Percentiles rank a stretch among this genome's conserved stretches.
phyloP scores from a whole-genome alignment of 2,329 filamentous ascomycete species.

The Nemania sp. region DNA sequence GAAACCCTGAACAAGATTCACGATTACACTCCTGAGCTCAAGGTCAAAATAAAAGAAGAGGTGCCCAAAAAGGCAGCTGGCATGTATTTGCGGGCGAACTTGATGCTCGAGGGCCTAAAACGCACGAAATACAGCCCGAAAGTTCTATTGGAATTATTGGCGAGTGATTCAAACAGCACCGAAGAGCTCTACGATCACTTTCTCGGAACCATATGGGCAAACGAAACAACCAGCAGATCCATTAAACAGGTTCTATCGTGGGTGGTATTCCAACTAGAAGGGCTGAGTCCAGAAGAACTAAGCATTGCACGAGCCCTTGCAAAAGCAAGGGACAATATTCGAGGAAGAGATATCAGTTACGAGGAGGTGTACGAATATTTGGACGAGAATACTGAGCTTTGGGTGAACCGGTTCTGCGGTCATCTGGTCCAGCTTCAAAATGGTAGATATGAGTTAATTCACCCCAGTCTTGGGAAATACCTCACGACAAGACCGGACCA shows the following conservation, averaged over 20 bases:
- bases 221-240: not conserved
- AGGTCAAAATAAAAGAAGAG: not conserved
- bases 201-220: not conserved
- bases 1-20: not conserved
- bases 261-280: conserved; percentile 3
- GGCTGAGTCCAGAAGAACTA: conserved; percentile 1
- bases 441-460: not conserved
- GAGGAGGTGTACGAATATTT: not conserved
- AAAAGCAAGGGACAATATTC: not conserved
- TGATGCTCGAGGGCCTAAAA: conserved; percentile 7
- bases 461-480: conserved; percentile 4
- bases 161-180: too few species aligned
- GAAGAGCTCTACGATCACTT: not conserved
- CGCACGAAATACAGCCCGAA: not conserved
- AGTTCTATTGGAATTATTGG: not conserved
- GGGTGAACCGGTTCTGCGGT: conserved; percentile 6
- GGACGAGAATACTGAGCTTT: conserved; percentile 6
- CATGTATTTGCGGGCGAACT: not conserved
- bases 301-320: not conserved
- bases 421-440: not conserved
- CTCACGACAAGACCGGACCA: not conserved
- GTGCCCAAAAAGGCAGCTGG: not conserved
- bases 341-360: not conserved
- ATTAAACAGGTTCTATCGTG: conserved; percentile 1
- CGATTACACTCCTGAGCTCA: not conserved